phyloP scores from a whole-genome alignment of 2,329 filamentous ascomycete species.

The Ceratocystiopsis brevicomis region DNA sequence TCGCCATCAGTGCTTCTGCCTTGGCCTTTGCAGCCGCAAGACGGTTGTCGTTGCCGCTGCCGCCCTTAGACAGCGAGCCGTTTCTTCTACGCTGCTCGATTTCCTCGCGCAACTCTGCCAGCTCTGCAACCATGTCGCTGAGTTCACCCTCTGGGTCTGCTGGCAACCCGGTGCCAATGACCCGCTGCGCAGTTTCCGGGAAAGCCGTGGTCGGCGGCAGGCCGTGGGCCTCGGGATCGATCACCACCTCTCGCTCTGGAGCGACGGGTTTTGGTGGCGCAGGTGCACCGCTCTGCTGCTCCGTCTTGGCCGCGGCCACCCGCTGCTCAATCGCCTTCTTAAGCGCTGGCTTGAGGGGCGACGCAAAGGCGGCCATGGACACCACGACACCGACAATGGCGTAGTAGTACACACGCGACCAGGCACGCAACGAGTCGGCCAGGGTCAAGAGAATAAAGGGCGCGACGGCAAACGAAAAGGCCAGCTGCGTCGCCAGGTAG shows the following conservation, averaged over 20 bases:
- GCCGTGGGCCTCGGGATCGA: not conserved
- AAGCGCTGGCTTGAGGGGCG: constrained; percentile 49
- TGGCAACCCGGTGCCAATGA: constrained; percentile 39
- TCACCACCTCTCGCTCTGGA: too few relatives aligned
- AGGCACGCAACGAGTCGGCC: constrained; percentile 50
- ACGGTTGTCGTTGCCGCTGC: too few relatives aligned
- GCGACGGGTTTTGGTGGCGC: too few relatives aligned
- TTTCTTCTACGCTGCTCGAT: constrained; percentile 29
- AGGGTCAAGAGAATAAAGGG: constrained; percentile 76
- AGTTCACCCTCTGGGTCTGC: constrained; percentile 58
- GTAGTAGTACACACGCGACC: constrained; percentile 82
- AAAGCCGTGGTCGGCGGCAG: constrained; percentile 6
- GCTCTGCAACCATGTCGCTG: constrained; percentile 58
- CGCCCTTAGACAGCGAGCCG: not conserved
- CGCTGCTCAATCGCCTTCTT: constrained; percentile 40
- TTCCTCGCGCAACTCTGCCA: constrained; percentile 56
- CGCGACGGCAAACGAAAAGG: constrained; percentile 56
- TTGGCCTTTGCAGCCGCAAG: too few relatives aligned
- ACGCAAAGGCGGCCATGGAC: constrained; percentile 59
- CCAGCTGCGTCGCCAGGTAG: constrained; percentile 15
- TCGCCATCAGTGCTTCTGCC: too few relatives aligned
- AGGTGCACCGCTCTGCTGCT: too few relatives aligned
- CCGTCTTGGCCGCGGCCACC: constrained; percentile 17
- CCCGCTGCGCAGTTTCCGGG: not conserved
- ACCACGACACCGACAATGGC: constrained; percentile 46